phyloP scores from a whole-genome alignment of 2,329 filamentous ascomycete species.

The Cryphonectria naterciae region DNA sequence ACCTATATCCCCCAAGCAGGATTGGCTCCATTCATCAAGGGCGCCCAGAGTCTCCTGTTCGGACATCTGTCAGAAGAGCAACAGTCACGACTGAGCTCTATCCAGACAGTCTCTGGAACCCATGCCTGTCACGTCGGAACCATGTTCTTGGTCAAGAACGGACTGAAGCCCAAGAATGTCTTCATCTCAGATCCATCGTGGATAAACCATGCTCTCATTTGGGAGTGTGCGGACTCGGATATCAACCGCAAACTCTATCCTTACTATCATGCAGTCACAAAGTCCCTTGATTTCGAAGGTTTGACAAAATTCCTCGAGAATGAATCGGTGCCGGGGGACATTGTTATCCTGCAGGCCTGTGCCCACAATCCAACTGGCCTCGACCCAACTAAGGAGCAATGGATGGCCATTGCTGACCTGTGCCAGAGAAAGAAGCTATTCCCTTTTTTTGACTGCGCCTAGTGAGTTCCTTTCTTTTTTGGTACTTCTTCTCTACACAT shows the following conservation, averaged over 20 bases:
- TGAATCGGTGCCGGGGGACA: conserved; percentile 36
- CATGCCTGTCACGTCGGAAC: conserved; percentile 41
- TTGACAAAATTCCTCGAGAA: conserved; percentile 35
- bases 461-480: not conserved
- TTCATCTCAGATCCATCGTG: conserved; percentile 41
- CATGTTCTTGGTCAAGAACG: conserved; percentile 32
- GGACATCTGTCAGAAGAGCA: conserved; percentile 26
- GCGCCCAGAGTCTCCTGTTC: conserved; percentile 28
- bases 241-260: conserved; percentile 36
- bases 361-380: conserved; percentile 46
- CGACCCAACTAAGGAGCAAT: conserved; percentile 41
- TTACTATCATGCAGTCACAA: conserved; percentile 37
- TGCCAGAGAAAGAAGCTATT: conserved; percentile 38
- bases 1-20: conserved; percentile 36
- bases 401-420: conserved; percentile 39
- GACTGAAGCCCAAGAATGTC: conserved; percentile 34
- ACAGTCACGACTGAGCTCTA: conserved; percentile 33
- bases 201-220: conserved; percentile 41
- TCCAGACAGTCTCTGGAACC: conserved; percentile 43
- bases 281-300: conserved; percentile 38
- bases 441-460: conserved; percentile 42
- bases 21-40: conserved; percentile 31
- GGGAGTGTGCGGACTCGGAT: conserved; percentile 32
- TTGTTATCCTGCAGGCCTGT: conserved; percentile 44
- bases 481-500: not conserved